Conservation (phyloP, 169 alveolate genomes). For the Amoebophrya sp. region DNA sequence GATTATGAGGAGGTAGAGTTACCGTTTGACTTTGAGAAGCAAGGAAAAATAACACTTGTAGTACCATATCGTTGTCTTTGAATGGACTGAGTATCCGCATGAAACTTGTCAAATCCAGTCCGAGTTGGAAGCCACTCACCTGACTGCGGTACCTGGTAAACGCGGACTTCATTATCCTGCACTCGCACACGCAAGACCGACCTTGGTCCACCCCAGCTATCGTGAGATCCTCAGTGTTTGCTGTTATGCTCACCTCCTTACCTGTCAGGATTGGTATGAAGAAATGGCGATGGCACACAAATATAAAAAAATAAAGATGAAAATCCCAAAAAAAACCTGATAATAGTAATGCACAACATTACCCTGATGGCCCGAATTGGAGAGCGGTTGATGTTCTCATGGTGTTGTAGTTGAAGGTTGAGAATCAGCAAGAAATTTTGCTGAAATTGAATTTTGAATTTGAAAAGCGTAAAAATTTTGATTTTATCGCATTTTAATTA, state of each 20-base stretch:
- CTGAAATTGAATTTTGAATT: too few species aligned
- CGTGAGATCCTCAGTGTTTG: not conserved
- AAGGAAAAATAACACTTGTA: not conserved
- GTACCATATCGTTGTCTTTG: not conserved
- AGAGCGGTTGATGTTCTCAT: too few species aligned
- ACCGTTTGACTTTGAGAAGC: not conserved
- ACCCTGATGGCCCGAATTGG: too few species aligned
- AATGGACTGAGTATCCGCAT: not conserved
- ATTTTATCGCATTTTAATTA: too few species aligned
- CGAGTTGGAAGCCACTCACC: not conserved
- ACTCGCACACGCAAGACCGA: not conserved
- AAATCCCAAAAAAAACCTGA: too few species aligned
- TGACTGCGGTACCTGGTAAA: not conserved
- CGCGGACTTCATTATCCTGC: not conserved
- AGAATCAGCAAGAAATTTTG: too few species aligned
- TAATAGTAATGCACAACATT: too few species aligned
- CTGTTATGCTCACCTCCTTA: not conserved
- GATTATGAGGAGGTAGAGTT: too few species aligned
- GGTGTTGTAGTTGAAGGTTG: too few species aligned
- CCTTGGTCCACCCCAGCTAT: not conserved
- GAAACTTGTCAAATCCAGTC: not conserved
- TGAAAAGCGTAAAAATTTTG: too few species aligned
- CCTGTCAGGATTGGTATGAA: not conserved
- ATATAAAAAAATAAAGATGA: too few species aligned
- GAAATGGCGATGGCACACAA: too few species aligned